A percentile compares a stretch with the other conserved stretches of the same genome.
These are phyloP conservation scores for Microdochium paspali DNA, from an alignment of 2,329 filamentous ascomycete genomes.

Conservation along the genomic window DNA sequence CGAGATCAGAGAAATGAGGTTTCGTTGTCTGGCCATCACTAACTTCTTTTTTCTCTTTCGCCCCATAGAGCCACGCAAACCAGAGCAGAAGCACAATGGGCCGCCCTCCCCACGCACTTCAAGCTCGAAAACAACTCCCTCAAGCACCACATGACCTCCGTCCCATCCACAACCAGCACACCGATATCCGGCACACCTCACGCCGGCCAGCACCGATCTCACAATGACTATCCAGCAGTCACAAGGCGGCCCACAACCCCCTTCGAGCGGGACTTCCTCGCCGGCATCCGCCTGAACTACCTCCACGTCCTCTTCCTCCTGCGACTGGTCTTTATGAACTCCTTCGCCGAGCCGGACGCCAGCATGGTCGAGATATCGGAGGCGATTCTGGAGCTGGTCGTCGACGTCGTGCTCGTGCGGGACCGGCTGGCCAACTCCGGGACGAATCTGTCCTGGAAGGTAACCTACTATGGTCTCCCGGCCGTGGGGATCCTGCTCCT, in stretches of 20 bases:
- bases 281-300: slow-evolving; percentile 19
- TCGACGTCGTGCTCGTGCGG: slow-evolving; percentile 17
- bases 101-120: slow-evolving; percentile 14
- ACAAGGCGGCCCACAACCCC: slow-evolving; percentile 7
- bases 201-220: background rate
- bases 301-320: slow-evolving; percentile 21
- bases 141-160: background rate
- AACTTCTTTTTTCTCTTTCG: background rate
- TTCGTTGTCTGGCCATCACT: no score
- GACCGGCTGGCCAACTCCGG: slow-evolving; percentile 21
- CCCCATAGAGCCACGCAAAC: slow-evolving; percentile 6
- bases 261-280: slow-evolving; percentile 20
- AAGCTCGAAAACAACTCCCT: slow-evolving; percentile 4
- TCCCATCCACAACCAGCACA: background rate
- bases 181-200: background rate
- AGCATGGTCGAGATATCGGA: slow-evolving; percentile 14
- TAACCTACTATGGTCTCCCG: slow-evolving; percentile 22
- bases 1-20: background rate
- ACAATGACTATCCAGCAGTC: background rate
- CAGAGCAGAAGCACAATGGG: slow-evolving; percentile 12
- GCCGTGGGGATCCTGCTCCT: slow-evolving; percentile 22
- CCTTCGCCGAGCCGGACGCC: slow-evolving; percentile 12
- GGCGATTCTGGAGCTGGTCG: slow-evolving; percentile 17
- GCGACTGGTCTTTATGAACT: slow-evolving; percentile 11
- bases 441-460: slow-evolving; percentile 20